Conservation (phyloP, 1,284 basidiomycete species). For the Ustilago sp. region DNA sequence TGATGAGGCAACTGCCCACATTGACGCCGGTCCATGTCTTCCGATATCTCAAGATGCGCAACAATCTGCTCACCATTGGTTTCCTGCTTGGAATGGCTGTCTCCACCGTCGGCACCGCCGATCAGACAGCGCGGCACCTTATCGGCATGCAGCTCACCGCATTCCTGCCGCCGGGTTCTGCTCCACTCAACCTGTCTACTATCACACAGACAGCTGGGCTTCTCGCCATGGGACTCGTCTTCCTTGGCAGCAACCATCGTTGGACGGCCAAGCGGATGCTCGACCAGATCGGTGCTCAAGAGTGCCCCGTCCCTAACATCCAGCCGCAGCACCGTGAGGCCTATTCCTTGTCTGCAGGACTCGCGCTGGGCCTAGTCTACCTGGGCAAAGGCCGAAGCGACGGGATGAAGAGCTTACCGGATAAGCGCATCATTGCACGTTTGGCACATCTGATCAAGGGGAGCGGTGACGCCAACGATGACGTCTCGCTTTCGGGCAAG, state of each 20-base stretch:
- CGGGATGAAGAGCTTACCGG: constrained; percentile 55
- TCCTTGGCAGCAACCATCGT: constrained; percentile 86
- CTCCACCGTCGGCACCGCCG: constrained; percentile 87
- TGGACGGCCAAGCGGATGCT: constrained; percentile 92
- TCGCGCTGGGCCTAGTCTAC: constrained; percentile 96
- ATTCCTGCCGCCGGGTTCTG: constrained; percentile 84
- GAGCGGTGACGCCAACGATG: constrained; percentile 6
- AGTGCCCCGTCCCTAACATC: constrained; percentile 80
- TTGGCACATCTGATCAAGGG: constrained; percentile 52
- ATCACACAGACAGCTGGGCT: constrained; percentile 91
- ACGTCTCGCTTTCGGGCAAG: constrained; percentile 2
- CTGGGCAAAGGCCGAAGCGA: constrained; percentile 75
- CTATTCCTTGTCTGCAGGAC: constrained; percentile 87
- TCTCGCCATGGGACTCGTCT: constrained; percentile 87
- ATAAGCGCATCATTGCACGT: constrained; percentile 53
- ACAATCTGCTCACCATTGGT: constrained; percentile 92
- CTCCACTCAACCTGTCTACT: constrained; percentile 88
- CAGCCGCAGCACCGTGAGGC: constrained; percentile 76
- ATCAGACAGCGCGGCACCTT: constrained; percentile 87
- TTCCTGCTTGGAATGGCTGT: constrained; percentile 90
- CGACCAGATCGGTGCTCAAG: constrained; percentile 81
- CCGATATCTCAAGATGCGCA: constrained; percentile 91
- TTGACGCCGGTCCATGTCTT: constrained; percentile 86
- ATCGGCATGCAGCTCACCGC: constrained; percentile 93
- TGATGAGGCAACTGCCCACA: constrained; percentile 87